Base-by-base conservation (phyloP, 176 grass and related monocot species). In the Raddia guianensis region DNA sequence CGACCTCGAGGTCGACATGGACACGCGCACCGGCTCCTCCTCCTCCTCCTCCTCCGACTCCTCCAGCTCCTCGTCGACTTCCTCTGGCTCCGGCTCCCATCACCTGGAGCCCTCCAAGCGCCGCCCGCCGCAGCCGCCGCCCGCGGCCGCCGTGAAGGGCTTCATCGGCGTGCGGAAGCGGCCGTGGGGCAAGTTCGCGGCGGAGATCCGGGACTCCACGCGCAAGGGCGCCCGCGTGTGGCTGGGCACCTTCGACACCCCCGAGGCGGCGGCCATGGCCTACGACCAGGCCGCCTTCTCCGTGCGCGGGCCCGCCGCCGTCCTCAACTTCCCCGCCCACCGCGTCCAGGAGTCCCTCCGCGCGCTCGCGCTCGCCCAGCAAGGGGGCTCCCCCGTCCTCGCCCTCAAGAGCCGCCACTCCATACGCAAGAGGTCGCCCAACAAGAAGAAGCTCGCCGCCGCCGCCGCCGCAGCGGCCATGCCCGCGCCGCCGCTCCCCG, bases 211-310 rank as follows among this genome's bases (percentile, higher is more conserved):
- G 20, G 95, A 98, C 69, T 98, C 95, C 8, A 94, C 94, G 0
- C 86, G 89, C 49, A 93, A 91, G 64, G 91, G 94, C 9, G 84
- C 88, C 1, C 43, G 94, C 8, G 94, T 97, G 0, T 97, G 91
- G 94, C 86, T 93, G 5, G 94, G 94, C 48, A 97, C 94, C 45
- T 97, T 97, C 80, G 87, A 87, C 57, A 92, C 70, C 53, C 86
- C 91, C 1, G 91, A 97, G 85, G 89, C 84, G 0, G 91, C 94
- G 0, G 94, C 94, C 49, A 68, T 97, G 75, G 91, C 94, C 18
- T 97, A 97, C 70, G 94, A 97, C 77, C 91, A 97, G 76, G 94
- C 91, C 5, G 94, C 94, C 59, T 87, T 97, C 69, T 91, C 94
- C 50, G 90, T 91, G 58, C 86, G 94, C 9, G 94, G 94, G 3